Conservation (phyloP, 345 rosid genomes). For the Viola odorata region DNA sequence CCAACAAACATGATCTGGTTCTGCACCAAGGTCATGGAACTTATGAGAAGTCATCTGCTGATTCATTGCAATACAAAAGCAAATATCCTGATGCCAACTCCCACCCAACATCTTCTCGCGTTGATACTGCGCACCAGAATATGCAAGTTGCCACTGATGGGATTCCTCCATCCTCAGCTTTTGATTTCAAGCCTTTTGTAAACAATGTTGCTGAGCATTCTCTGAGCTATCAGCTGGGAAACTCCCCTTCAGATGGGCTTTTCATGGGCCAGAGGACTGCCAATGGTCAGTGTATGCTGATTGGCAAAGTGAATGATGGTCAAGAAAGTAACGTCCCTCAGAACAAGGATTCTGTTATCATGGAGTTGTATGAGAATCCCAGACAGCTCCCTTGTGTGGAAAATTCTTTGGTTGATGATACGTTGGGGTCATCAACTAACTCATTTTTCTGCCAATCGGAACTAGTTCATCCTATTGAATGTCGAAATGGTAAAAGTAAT, state of each 20-base stretch:
- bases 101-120: slow-evolving; percentile 20
- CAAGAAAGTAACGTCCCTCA: slow-evolving; percentile 17
- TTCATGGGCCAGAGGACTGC: slow-evolving; percentile 15
- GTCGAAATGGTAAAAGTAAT: slow-evolving; percentile 20
- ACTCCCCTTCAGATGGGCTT: slow-evolving; percentile 13
- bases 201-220: slow-evolving; percentile 18
- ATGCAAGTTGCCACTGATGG: slow-evolving; percentile 17
- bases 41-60: slow-evolving; percentile 16
- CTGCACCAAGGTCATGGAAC: slow-evolving; percentile 28
- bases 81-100: slow-evolving; percentile 15
- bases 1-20: slow-evolving; percentile 16
- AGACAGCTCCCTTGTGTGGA: slow-evolving; percentile 13
- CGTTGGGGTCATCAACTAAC: slow-evolving; percentile 25
- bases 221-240: slow-evolving; percentile 16
- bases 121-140: slow-evolving; percentile 22
- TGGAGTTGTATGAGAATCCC: slow-evolving; percentile 14
- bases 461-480: slow-evolving; percentile 19
- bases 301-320: slow-evolving; percentile 15
- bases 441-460: slow-evolving; percentile 16
- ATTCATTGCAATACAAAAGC: slow-evolving; percentile 17
- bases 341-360: slow-evolving; percentile 24
- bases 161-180: slow-evolving; percentile 18
- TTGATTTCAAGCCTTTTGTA: slow-evolving; percentile 19
- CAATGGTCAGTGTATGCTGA: slow-evolving; percentile 13
- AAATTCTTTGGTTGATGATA: slow-evolving; percentile 20